Conservation (phyloP, 2,329 filamentous ascomycete species). For the Fusarium buxicola region DNA sequence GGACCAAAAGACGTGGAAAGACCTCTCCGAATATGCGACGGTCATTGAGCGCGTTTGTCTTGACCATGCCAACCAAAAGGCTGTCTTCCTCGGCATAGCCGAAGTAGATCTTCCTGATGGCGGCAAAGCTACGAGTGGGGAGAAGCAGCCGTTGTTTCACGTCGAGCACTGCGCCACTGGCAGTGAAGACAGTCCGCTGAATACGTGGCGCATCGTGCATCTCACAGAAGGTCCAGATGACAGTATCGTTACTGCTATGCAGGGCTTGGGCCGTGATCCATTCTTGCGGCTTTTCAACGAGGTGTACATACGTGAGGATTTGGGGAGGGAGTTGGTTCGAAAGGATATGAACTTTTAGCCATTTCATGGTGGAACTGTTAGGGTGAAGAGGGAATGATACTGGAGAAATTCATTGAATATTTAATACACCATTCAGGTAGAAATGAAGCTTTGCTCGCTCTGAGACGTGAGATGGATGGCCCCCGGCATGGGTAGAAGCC, state of each 20-base stretch:
- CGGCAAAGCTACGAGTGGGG: neutral
- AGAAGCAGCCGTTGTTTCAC: constrained; percentile 3
- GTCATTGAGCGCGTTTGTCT: constrained; percentile 1
- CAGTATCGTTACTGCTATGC: neutral
- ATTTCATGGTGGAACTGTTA: no score
- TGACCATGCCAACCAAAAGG: constrained; percentile 1
- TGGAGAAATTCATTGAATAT: no score
- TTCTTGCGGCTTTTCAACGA: constrained; percentile 8
- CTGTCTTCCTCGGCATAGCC: constrained; percentile 1
- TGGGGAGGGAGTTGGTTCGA: constrained; percentile 1
- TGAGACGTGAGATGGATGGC: no score
- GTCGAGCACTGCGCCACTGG: constrained; percentile 3
- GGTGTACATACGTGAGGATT: constrained; percentile 6
- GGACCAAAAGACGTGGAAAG: neutral
- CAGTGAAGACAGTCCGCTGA: neutral
- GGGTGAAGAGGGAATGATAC: no score
- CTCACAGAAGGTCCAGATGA: constrained; percentile 2
- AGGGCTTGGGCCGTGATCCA: neutral
- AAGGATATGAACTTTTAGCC: neutral
- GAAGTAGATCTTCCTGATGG: constrained; percentile 1
- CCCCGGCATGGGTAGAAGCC: no score
- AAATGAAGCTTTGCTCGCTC: no score
- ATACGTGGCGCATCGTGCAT: constrained; percentile 8
- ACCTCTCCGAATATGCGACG: neutral
- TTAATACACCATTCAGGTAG: no score